Evolutionary conservation across 106 monocot genomes (phyloP).

Genomic region (Phalaenopsis aphrodite): DNA sequence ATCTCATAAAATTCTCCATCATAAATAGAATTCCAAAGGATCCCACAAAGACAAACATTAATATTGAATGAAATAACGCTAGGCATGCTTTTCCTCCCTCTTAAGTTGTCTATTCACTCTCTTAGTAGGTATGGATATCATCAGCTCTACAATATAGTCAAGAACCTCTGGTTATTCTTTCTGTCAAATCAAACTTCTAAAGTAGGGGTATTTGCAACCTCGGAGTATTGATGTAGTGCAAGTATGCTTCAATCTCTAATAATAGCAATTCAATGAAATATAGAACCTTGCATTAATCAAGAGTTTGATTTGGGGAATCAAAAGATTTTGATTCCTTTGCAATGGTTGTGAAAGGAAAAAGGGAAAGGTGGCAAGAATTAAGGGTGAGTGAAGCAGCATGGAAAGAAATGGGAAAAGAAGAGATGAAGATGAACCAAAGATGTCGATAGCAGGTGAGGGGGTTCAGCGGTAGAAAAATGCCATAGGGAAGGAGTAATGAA

Average conservation of each 20-base stretch:
- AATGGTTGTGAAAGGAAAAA: not conserved
- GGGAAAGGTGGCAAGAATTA: too few relatives aligned
- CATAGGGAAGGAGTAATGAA: too few relatives aligned
- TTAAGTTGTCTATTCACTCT: not conserved
- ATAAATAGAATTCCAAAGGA: not conserved
- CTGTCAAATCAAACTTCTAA: not conserved
- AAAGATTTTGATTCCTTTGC: not conserved
- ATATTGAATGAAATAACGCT: not conserved
- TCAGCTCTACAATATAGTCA: too few relatives aligned
- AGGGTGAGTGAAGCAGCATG: too few relatives aligned
- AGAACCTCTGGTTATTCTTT: too few relatives aligned
- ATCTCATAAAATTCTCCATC: not conserved
- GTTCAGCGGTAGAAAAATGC: too few relatives aligned
- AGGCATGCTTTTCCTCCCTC: not conserved
- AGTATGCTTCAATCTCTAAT: not conserved
- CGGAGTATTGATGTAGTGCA: not conserved
- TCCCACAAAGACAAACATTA: not conserved
- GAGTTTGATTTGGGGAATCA: not conserved
- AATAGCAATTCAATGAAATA: not conserved
- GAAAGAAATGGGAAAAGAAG: too few relatives aligned
- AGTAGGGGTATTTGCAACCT: not conserved
- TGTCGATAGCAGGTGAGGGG: too few relatives aligned
- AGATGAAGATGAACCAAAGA: too few relatives aligned
- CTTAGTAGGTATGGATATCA: not conserved
- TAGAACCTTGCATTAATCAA: not conserved